These are phyloP conservation scores for Verticillium albo-atrum DNA, from an alignment of 2,329 filamentous ascomycete species.

Conservation along the genomic window DNA sequence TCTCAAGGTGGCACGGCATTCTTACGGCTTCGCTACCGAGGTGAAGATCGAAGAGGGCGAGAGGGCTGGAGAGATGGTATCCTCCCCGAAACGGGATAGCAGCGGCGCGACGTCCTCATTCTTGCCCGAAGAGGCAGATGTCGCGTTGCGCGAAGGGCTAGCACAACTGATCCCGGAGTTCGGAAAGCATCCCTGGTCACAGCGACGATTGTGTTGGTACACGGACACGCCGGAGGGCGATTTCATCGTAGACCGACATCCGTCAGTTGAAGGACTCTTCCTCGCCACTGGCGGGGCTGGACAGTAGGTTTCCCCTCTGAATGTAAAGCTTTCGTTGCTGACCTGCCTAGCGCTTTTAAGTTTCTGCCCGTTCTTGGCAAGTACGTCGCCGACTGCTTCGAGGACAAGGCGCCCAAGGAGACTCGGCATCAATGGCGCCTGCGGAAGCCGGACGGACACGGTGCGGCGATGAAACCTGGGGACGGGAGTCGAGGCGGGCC, in stretches of 20 bases:
- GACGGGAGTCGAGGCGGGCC: slow-evolving; percentile 25
- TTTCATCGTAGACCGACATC: slow-evolving; percentile 56
- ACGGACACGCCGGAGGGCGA: slow-evolving; percentile 58
- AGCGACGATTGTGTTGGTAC: slow-evolving; percentile 58
- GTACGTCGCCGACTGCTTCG: slow-evolving; percentile 24
- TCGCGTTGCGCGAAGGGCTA: slow-evolving; percentile 46
- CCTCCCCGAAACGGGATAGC: slow-evolving; percentile 24
- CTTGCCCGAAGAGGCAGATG: slow-evolving; percentile 46
- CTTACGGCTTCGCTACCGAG: slow-evolving; percentile 46
- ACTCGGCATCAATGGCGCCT: slow-evolving; percentile 24
- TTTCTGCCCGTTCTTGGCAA: slow-evolving; percentile 19
- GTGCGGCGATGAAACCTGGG: slow-evolving; percentile 13
- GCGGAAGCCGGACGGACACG: slow-evolving; percentile 2
- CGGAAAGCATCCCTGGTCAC: slow-evolving; percentile 43
- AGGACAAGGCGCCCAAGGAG: slow-evolving; percentile 19
- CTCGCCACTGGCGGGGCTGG: slow-evolving; percentile 43
- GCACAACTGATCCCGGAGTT: slow-evolving; percentile 50
- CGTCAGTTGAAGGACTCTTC: slow-evolving; percentile 39
- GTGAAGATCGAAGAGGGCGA: slow-evolving; percentile 11
- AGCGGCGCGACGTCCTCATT: slow-evolving; percentile 35
- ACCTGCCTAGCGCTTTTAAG: slow-evolving; percentile 22
- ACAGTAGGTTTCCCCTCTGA: slow-evolving; percentile 26
- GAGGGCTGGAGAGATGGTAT: slow-evolving; percentile 16
- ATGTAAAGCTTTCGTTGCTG: too few relatives aligned
- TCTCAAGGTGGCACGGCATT: slow-evolving; percentile 58